Base-by-base conservation (phyloP, 2,329 filamentous ascomycete genomes). In the Cordyceps pruinosa region DNA sequence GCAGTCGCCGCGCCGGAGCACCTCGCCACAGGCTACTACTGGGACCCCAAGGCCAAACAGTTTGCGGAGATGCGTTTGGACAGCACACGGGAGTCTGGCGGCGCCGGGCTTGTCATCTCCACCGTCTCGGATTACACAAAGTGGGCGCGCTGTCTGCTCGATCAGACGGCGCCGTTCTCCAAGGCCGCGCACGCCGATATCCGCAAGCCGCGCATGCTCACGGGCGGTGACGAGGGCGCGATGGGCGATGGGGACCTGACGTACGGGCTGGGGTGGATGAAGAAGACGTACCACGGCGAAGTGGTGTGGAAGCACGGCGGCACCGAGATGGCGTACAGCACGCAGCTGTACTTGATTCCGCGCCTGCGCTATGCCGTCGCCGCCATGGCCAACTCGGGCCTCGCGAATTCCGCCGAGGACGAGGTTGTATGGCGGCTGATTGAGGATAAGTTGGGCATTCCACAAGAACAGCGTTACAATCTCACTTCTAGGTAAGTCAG, bases 111-210 rank as follows among this genome's bases (percentile, higher is more conserved):
- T 12, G 65, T 74, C 45, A 66, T 82, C 23, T 77, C 75, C 23
- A 78, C 72, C 47, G 77, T 77, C 1, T 53, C 70, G 8, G 80
- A 83, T 66, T 82, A 80, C 62, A 65, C 72, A 2, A 75, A 73
- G 61, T 85, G 80, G 81, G 61, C 82, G 3, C 68, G 69, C 26
- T 77, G 75, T 21, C 67, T 82, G 25, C 66, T 84, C 25, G 63
- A 71, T 12, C 39, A 65, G 47, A 41, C 58, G 0, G 50, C 42
- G 4, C 66, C 66, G 8, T 62, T 71, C 12, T 66, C 66, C 2
- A 35, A 59, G 7, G 59, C 35, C 0, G 63, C 62, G 2, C 69
- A 70, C 50, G 19, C 55, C 2, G 68, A 70, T 21, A 48, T 57
- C 15, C 53, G 49, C 15, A 58, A 19, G 46, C 9, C 51, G 23